Percentiles rank a stretch among this genome's conserved stretches.
Conservation (phyloP, 768 basidiomycete species). For the Tricholoma furcatifolium region DNA sequence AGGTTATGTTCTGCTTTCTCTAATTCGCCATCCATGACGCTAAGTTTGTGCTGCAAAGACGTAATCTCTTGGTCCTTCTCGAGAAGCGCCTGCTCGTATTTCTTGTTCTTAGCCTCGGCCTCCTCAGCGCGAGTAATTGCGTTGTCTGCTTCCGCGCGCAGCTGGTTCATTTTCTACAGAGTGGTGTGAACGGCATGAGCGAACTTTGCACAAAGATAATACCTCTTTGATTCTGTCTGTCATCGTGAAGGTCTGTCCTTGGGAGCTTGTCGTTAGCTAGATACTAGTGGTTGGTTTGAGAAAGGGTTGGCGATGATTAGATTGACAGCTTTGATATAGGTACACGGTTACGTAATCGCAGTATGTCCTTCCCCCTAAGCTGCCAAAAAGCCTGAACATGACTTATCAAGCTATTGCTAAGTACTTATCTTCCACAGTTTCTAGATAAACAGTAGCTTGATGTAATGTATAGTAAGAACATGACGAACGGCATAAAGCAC, state of each 20-base stretch:
- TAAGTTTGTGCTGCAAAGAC: constrained; percentile 74
- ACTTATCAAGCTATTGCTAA: neutral
- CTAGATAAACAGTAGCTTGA: too few relatives aligned
- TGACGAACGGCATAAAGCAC: neutral
- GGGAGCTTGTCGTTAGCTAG: constrained; percentile 17
- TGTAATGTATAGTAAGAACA: neutral
- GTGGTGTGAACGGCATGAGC: constrained; percentile 27
- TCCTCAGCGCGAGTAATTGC: constrained; percentile 82
- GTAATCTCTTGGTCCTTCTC: constrained; percentile 83
- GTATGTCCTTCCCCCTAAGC: neutral
- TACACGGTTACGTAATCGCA: constrained; percentile 17
- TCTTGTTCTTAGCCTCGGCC: constrained; percentile 84
- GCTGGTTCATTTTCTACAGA: constrained; percentile 69
- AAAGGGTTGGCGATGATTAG: constrained; percentile 33
- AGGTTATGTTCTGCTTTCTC: constrained; percentile 72
- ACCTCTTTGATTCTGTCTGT: constrained; percentile 56
- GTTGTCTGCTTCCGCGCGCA: constrained; percentile 84
- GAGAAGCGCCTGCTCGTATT: constrained; percentile 67
- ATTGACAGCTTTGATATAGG: constrained; percentile 22
- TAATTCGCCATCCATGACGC: constrained; percentile 61
- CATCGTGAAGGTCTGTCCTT: constrained; percentile 28
- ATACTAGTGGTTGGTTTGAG: constrained; percentile 15
- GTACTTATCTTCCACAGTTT: too few relatives aligned
- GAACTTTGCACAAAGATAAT: constrained; percentile 3
- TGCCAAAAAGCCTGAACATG: neutral